Evolutionary conservation across 2,329 filamentous ascomycete species (phyloP).

Genomic region (Arthrobotrys entomopaga): DNA sequence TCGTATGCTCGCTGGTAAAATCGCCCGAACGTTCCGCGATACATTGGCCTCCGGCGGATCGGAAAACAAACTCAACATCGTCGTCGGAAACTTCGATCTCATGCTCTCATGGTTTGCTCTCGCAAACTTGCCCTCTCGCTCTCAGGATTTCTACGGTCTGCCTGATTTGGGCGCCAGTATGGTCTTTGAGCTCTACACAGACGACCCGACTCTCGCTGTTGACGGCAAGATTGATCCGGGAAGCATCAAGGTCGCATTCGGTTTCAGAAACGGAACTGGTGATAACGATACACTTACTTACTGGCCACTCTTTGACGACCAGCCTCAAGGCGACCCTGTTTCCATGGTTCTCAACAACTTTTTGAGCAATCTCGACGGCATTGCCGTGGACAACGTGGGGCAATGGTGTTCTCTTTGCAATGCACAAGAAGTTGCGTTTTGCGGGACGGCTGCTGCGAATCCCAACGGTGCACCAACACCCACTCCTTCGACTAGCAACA

Average conservation of each 20-base stretch:
- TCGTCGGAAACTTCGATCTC: conserved; percentile 31
- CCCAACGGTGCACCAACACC: neutral
- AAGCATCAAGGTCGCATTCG: conserved; percentile 44
- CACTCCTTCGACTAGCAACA: neutral
- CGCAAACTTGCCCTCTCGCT: conserved; percentile 43
- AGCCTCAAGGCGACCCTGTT: conserved; percentile 18
- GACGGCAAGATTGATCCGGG: conserved; percentile 4
- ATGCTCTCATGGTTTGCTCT: conserved; percentile 52
- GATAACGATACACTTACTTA: conserved; percentile 51
- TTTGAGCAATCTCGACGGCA: conserved; percentile 27
- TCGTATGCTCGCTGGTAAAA: conserved; percentile 31
- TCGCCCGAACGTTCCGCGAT: conserved; percentile 18
- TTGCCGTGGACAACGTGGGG: conserved; percentile 13
- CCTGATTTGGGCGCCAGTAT: conserved; percentile 52
- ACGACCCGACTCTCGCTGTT: conserved; percentile 22
- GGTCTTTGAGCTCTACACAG: conserved; percentile 50
- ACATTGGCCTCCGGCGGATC: conserved; percentile 19
- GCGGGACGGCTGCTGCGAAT: neutral
- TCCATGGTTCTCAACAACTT: conserved; percentile 31
- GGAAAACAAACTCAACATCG: conserved; percentile 40
- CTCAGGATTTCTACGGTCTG: conserved; percentile 39
- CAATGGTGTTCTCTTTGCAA: conserved; percentile 38
- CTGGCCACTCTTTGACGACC: conserved; percentile 46
- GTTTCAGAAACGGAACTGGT: conserved; percentile 46
- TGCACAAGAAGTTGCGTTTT: conserved; percentile 18